Evolutionary conservation across 2,329 filamentous ascomycete genomes (phyloP).

Genomic region (Ilyonectria sp.): DNA sequence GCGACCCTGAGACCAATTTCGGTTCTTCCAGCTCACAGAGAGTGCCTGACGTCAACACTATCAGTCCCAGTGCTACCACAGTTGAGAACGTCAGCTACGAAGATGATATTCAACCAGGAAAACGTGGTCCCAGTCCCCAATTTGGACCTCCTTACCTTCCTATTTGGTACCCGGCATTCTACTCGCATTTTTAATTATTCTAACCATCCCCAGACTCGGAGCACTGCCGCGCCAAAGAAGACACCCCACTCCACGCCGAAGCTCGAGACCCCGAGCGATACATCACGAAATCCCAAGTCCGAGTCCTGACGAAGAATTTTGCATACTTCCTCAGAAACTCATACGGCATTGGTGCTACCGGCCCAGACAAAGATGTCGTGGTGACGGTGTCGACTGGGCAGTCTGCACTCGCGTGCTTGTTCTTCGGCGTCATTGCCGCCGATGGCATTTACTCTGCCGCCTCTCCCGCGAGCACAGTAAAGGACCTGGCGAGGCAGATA

Average conservation of each 20-base stretch:
- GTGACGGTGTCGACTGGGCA: slow-evolving; percentile 71
- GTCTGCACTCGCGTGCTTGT: slow-evolving; percentile 66
- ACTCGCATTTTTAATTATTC: background rate
- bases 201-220: slow-evolving; percentile 52
- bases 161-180: slow-evolving; percentile 56
- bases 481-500: slow-evolving; percentile 65
- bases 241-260: slow-evolving; percentile 70
- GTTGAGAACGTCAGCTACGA: background rate
- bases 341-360: slow-evolving; percentile 66
- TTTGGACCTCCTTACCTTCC: slow-evolving; percentile 59
- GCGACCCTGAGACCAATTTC: too few species aligned
- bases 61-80: background rate
- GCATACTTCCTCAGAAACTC: slow-evolving; percentile 68
- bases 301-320: slow-evolving; percentile 64
- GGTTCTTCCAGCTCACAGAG: background rate
- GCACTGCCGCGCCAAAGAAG: slow-evolving; percentile 55
- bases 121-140: slow-evolving; percentile 53
- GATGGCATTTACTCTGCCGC: slow-evolving; percentile 73
- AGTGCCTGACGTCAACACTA: background rate
- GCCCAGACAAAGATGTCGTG: slow-evolving; percentile 67
- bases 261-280: slow-evolving; percentile 67
- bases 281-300: slow-evolving; percentile 68
- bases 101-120: slow-evolving; percentile 56
- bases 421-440: slow-evolving; percentile 71
- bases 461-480: slow-evolving; percentile 63